Base-by-base conservation (phyloP, 2,329 filamentous ascomycete species). In the Monosporascus ibericus region DNA sequence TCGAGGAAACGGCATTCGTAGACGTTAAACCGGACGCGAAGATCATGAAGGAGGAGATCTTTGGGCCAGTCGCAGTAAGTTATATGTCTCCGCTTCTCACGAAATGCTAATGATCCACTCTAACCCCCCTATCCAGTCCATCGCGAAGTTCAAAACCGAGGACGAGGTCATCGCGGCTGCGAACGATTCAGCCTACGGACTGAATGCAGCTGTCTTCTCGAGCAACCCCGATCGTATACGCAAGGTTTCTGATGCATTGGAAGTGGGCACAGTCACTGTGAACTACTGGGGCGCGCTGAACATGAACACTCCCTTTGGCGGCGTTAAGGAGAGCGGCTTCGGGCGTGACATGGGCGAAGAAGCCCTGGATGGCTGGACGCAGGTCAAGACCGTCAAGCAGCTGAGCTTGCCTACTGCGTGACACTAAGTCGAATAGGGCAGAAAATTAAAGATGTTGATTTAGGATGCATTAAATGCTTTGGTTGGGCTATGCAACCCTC, bases 11-110 rank as follows among this genome's bases (percentile, higher is more conserved):
- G 65, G 88, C 94, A 75, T 94, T 95, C 79, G 84, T 81, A 70
- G 85, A 90, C 67, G 88, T 92, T 58, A 80, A 75, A 48, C 75
- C 84, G 60, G 81, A 91, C 71, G 94, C 92, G 88, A 90, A 88
- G 80, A 92, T 95, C 66, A 84, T 89, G 73, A 82, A 89, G 70
- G 89, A 94, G 75, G 90, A 95, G 76, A 92, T 95, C 70, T 95
- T 95, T 68, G 90, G 90, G 58, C 90, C 90, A 52, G 89, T 94
- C 58, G 88, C 20, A 14, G 40, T 44, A 40, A n/a, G 38, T 20
- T 5, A 40, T 3, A 8, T 8, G 8, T 11, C 38, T 20, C 11
- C 38, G 7, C 38, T 40, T 40, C 17, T 18, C 17, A 5, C 38
- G 18, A 9, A 40, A 18, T 8, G 17, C 18, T 20, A 11, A 20